Evolutionary conservation across 2,329 filamentous ascomycete genomes (phyloP), one percentile per base, ranked within the genome.

Genomic region (Alternaria conjuncta): DNA sequence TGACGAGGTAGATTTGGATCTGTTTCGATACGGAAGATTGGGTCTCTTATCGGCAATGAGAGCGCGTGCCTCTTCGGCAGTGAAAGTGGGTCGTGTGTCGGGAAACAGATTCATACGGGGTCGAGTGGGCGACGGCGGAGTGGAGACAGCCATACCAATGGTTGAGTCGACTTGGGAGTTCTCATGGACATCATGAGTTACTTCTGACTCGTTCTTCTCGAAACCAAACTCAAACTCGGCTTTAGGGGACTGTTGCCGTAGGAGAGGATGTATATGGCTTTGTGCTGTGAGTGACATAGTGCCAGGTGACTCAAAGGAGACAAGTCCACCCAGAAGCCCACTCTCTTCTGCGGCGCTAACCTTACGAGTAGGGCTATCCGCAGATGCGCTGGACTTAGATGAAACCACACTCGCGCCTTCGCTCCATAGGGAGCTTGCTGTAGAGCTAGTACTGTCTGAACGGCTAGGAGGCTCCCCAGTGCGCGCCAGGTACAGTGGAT

Each of bases 281-380:
- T 70, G 60, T 11, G 55, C 57, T 0, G 56, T 61, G 1, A 66
- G 32, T 10, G 64, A 63, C n/a, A 41, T 58, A 15, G 58, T 61
- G 10, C 32, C 60, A 18, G 68, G 61, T 7, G 64, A 63, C 41
- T 45, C 62, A 21, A 77, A 65, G 3, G 72, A 61, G 2, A 78
- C 73, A 21, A 78, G 61, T 4, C 76, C 76, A 10, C 75, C 72
- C 3, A 78, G 63, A 26, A 76, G 71, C 6, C 74, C 72, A 44
- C 70, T 72, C 5, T 71, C 64, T 50, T 77, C 73, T 15, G 67
- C 67, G 7, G 63, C 58, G 41, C 61, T 71, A 9, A 54, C 55
- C 54, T 71, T 72, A 12, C 47, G 54, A 21, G 43, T 65, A 12
- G 49, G 18, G 20, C 21, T 36, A 10, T 70, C 72, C 6, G 59